Evolutionary conservation across 1,284 basidiomycete genomes (phyloP), one percentile per base, ranked within the genome.

Genomic region (Schizophyllum commune): DNA sequence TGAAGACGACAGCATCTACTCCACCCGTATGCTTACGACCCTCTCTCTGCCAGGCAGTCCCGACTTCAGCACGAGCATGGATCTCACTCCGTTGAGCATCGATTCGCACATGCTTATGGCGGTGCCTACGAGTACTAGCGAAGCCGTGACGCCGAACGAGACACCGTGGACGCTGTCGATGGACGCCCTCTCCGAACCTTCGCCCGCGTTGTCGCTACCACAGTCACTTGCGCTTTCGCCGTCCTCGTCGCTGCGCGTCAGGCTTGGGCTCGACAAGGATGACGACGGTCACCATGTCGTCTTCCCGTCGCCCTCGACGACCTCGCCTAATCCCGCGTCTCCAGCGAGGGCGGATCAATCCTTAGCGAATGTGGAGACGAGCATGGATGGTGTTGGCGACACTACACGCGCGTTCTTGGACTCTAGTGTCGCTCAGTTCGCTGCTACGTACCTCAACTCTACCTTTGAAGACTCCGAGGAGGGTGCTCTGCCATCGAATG

Each of bases 11-110:
- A 55, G 53, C 27, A 13, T 19, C 19, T 27, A 15, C 53, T 55
- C 20, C 15, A 55, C 9, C 53, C 53, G 53, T 21, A 65, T 65
- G 67, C 56, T 68, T 34, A 66, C 66, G n/a, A 61, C 55, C 32
- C 66, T 67, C 20, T 67, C 66, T 56, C 63, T 68, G n/a, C 66
- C 66, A 19, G 65, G 62, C 33, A 66, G 65, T 57, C 62, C 63
- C 22, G 62, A 66, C 39, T 63, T 52, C 51, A 64, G 60, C 57
- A 55, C 60, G 56, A 63, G 61, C 55, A 51, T 64, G 32, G 65
- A 65, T 21, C 5, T 57, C 19, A 60, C 62, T 22, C 60, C 56
- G 7, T 19, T 55, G 15, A 32, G 27, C 53, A 55, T 55, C 53
- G 27, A 32, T 13, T 21, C 20, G 20, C 51, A 60, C 33, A 33